Evolutionary conservation across 768 basidiomycete genomes (phyloP).

Genomic region (Tulasnella sp.): DNA sequence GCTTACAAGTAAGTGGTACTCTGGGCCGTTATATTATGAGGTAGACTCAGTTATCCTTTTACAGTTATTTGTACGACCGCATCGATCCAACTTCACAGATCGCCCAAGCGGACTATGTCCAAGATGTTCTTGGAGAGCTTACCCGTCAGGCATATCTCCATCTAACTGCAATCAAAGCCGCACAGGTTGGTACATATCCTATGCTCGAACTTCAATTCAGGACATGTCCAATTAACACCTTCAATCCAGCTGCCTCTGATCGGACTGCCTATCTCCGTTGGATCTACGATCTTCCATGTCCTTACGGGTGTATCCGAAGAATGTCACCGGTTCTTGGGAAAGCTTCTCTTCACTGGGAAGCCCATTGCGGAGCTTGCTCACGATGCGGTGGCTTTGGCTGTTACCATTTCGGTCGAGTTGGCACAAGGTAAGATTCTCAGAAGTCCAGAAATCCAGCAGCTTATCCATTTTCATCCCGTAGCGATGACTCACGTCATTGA

Average conservation of each 20-base stretch:
- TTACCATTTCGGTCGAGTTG: constrained; percentile 53
- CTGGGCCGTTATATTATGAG: background rate
- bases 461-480: constrained; percentile 21
- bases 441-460: background rate
- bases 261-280: too few relatives aligned
- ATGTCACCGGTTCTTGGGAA: too few relatives aligned
- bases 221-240: too few relatives aligned
- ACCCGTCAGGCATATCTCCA: too few relatives aligned
- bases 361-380: constrained; percentile 59
- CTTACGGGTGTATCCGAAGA: too few relatives aligned
- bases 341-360: too few relatives aligned
- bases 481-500: constrained; percentile 56
- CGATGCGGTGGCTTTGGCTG: constrained; percentile 55
- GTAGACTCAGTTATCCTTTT: background rate
- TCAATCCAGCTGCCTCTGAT: too few relatives aligned
- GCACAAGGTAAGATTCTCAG: constrained; percentile 39
- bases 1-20: constrained; percentile 13
- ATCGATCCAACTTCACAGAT: constrained; percentile 50
- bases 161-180: too few relatives aligned
- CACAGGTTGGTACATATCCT: too few relatives aligned
- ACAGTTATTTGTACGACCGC: constrained; percentile 26
- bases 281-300: too few relatives aligned
- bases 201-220: too few relatives aligned
- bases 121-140: too few relatives aligned
- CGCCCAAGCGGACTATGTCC: constrained; percentile 40